Conservation (phyloP, 1,284 basidiomycete genomes). For the Puccinia novopanici region DNA sequence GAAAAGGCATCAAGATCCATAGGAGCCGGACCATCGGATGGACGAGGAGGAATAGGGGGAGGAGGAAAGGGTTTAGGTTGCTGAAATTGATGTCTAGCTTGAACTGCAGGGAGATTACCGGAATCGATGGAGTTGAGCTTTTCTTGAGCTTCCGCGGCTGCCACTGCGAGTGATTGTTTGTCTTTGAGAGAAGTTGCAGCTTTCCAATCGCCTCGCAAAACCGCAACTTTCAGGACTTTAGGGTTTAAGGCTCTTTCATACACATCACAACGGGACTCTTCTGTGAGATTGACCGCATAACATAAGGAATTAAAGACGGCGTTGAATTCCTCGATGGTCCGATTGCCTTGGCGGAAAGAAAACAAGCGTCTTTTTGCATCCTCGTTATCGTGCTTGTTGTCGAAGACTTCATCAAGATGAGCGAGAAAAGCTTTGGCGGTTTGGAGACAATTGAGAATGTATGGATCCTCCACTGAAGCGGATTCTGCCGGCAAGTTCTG, state of each 20-base stretch:
- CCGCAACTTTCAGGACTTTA: neutral
- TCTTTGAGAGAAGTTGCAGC: neutral
- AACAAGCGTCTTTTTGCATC: neutral
- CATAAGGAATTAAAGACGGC: conserved; percentile 12
- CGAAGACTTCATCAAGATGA: conserved; percentile 14
- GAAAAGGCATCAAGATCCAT: neutral
- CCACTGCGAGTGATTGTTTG: neutral
- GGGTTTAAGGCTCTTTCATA: conserved; percentile 2
- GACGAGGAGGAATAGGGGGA: neutral
- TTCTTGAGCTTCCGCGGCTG: neutral
- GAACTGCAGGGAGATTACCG: too few relatives aligned
- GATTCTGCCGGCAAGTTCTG: too few relatives aligned
- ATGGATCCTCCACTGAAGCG: too few relatives aligned
- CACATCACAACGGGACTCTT: conserved; percentile 18
- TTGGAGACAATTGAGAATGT: neutral
- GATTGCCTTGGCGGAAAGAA: neutral
- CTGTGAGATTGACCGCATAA: neutral
- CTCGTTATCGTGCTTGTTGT: neutral
- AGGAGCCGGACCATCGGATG: neutral
- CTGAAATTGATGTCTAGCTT: neutral
- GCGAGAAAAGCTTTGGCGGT: neutral
- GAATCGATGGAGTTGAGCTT: neutral
- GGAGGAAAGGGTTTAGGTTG: neutral
- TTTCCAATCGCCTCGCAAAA: conserved; percentile 4
- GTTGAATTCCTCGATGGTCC: conserved; percentile 25